Evolutionary conservation across 2,329 filamentous ascomycete genomes (phyloP), one percentile per base, ranked within the genome.

Genomic region (Aschersonia sp.): DNA sequence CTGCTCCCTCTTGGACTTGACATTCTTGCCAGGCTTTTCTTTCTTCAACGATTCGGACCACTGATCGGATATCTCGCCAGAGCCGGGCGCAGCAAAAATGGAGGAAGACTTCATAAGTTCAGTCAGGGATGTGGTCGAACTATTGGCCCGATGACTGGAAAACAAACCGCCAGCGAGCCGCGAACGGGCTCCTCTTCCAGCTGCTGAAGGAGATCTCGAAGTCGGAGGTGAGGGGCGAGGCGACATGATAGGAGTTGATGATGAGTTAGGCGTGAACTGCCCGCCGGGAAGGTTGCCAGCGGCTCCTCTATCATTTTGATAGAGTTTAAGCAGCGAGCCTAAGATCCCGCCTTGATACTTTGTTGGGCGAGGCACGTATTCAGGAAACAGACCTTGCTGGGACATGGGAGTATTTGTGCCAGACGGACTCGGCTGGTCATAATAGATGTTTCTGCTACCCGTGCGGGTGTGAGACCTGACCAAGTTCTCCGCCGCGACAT

Each of bases 281-380:
- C 64, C 68, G 52, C 66, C 69, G 47, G 58, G 63, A 10, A 58
- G 64, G 40, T 55, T 55, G 53, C 54, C 64, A 49, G 53, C 59
- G 50, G 54, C 55, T 50, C 56, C 55, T 54, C 55, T 59, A 44
- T 71, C 68, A 51, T 77, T 68, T 50, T 78, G 73, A 57, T 86
- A 82, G 7, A 89, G 70, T 61, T 82, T 85, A 45, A 92, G 67
- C 0, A 94, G 67, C 0, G 80, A 82, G 2, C 82, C 80, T 1
- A 94, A 68, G 44, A 91, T 77, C 31, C 87, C 85, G 31, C 81
- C 82, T 45, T 81, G 78, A 60, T 86, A 89, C 52, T 82, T 75
- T 29, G 71, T 65, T 4, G 85, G 85, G 42, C 73, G 71, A 43
- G 82, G 78, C 20, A 85, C 75, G 57, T 85, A 86, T 48, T 69